A percentile compares a stretch with the other conserved stretches of the same genome.
Conservation (phyloP, 2,329 filamentous ascomycete species). For the Diplodia seriata region DNA sequence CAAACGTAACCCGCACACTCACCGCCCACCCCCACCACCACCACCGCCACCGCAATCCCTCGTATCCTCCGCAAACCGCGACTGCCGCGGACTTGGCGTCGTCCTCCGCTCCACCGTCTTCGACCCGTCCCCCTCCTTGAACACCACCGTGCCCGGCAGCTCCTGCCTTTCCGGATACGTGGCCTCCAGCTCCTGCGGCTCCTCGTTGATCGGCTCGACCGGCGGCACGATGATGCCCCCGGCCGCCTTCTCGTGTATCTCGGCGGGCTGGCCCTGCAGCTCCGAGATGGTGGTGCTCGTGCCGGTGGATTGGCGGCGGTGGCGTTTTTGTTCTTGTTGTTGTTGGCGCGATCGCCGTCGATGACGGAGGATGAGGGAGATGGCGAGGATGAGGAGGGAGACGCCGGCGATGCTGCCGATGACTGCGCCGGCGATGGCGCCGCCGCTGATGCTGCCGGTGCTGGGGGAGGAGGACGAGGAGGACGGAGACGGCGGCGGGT, state of each 20-base stretch:
- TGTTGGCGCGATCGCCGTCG: too few relatives aligned
- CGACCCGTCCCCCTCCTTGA: background rate
- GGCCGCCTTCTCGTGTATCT: background rate
- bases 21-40: too few relatives aligned
- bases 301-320: background rate
- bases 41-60: background rate
- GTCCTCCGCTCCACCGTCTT: background rate
- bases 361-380: background rate
- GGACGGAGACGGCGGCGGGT: background rate
- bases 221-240: background rate
- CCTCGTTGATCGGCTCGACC: background rate
- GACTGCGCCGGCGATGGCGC: constrained; percentile 27
- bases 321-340: background rate
- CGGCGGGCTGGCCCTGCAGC: background rate
- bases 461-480: too few relatives aligned
- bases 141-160: background rate
- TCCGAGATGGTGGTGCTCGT: background rate
- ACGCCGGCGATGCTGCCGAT: constrained; percentile 15
- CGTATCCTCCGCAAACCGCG: background rate
- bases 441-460: background rate
- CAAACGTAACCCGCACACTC: too few relatives aligned
- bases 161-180: background rate
- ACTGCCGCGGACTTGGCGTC: background rate
- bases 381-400: background rate
- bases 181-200: background rate